Percentiles rank a stretch among this genome's conserved stretches.
These are phyloP conservation scores for Beauveria bassiana DNA, from an alignment of 2,329 filamentous ascomycete species.

Conservation along the genomic window DNA sequence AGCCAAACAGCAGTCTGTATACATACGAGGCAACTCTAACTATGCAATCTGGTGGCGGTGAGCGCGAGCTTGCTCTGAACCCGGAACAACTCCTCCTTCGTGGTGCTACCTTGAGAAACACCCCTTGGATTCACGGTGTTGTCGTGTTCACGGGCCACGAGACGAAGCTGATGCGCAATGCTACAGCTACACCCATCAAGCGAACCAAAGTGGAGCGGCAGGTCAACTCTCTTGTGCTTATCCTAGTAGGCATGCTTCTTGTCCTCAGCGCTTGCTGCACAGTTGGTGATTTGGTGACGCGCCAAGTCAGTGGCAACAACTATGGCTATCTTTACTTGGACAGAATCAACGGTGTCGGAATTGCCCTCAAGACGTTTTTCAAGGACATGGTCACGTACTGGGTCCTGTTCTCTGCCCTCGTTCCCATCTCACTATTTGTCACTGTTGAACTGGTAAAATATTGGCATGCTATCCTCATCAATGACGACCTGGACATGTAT, in stretches of 20 bases:
- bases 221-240: constrained; percentile 87
- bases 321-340: constrained; percentile 68
- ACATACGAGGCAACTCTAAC: constrained; percentile 96
- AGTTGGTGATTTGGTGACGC: constrained; percentile 78
- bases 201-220: constrained; percentile 90
- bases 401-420: constrained; percentile 93
- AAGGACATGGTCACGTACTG: constrained; percentile 96
- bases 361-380: constrained; percentile 72
- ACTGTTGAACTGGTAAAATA: constrained; percentile 98
- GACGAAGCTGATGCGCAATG: constrained; percentile 98
- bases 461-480: constrained; percentile 94
- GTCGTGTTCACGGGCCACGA: constrained; percentile 93
- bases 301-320: constrained; percentile 52
- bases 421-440: constrained; percentile 96
- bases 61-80: constrained; percentile 83
- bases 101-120: constrained; percentile 90
- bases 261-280: constrained; percentile 83
- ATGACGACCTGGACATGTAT: constrained; percentile 96
- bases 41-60: constrained; percentile 80
- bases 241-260: constrained; percentile 79
- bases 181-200: constrained; percentile 94
- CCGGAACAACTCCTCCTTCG: constrained; percentile 90
- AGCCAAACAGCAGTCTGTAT: constrained; percentile 96
- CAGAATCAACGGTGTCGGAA: constrained; percentile 43
- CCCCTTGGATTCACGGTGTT: constrained; percentile 91